Conservation (phyloP, 2,329 filamentous ascomycete species). For the Epichloe amarillans region DNA sequence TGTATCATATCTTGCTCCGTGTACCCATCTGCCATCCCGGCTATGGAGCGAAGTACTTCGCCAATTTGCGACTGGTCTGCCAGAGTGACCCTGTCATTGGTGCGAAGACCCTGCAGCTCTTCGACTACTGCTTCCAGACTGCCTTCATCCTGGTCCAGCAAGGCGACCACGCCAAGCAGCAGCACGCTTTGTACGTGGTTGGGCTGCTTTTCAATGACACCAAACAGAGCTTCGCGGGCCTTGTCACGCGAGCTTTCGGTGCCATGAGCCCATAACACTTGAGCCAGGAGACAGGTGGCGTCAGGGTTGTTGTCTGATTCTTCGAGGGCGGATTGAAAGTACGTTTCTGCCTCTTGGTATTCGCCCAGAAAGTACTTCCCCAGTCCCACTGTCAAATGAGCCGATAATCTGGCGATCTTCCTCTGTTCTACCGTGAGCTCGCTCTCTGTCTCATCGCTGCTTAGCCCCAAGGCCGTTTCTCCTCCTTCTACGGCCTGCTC, state of each 20-base stretch:
- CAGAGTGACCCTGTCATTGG: constrained; percentile 47
- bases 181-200: constrained; percentile 69
- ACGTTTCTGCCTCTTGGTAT: constrained; percentile 57
- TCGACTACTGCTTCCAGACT: constrained; percentile 67
- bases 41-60: constrained; percentile 62
- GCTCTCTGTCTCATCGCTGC: constrained; percentile 54
- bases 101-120: constrained; percentile 62
- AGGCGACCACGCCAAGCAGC: constrained; percentile 70
- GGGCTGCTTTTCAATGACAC: constrained; percentile 59
- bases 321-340: constrained; percentile 67
- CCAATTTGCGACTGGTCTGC: constrained; percentile 57
- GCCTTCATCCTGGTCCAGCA: constrained; percentile 68
- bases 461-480: constrained; percentile 67
- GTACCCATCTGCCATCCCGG: constrained; percentile 38
- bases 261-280: constrained; percentile 87
- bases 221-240: constrained; percentile 69
- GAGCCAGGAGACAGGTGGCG: constrained; percentile 73
- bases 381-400: constrained; percentile 73
- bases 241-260: constrained; percentile 59
- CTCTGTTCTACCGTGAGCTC: constrained; percentile 53
- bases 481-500: constrained; percentile 63
- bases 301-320: constrained; percentile 69
- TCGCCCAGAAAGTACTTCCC: constrained; percentile 60
- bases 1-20: constrained; percentile 38
- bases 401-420: constrained; percentile 62